Percentiles rank a stretch among this genome's conserved stretches.
Conservation (phyloP, 805 yeast genomes). For the Spathaspora sp. region DNA sequence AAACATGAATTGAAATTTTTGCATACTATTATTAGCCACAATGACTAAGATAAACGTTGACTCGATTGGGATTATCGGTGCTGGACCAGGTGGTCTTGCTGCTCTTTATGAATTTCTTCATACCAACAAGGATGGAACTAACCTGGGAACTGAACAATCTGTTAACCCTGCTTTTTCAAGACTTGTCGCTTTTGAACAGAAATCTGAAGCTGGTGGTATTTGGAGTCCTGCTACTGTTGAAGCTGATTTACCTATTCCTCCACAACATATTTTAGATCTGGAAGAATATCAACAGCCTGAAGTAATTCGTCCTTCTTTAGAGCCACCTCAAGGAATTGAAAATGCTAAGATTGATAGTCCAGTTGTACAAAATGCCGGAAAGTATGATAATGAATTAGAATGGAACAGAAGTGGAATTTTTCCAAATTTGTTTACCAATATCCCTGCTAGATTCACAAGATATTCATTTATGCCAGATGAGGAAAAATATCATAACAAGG, state of each 20-base stretch:
- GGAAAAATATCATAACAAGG: constrained; percentile 14
- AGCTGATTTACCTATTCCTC: constrained; percentile 22
- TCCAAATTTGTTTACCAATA: constrained; percentile 37
- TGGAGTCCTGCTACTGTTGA: constrained; percentile 30
- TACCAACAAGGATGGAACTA: constrained; percentile 25
- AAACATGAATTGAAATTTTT: neutral
- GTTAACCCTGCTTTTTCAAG: constrained; percentile 22
- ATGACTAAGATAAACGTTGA: constrained; percentile 14
- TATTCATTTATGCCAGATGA: constrained; percentile 31
- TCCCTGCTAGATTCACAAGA: constrained; percentile 34
- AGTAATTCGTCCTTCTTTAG: constrained; percentile 17
- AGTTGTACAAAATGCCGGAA: constrained; percentile 6
- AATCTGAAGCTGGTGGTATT: constrained; percentile 41
- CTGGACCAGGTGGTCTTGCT: constrained; percentile 34
- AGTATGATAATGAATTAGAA: constrained; percentile 16
- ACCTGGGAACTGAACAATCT: constrained; percentile 15
- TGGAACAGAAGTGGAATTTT: constrained; percentile 40
- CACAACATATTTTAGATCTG: constrained; percentile 27
- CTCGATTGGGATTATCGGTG: constrained; percentile 24
- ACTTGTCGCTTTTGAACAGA: constrained; percentile 44
- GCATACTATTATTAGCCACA: neutral
- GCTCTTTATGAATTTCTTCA: constrained; percentile 27
- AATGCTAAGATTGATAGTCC: constrained; percentile 17
- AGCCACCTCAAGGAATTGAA: constrained; percentile 14
- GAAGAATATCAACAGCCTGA: constrained; percentile 32